These are phyloP conservation scores for Cercospora canescens DNA, from an alignment of 2,329 filamentous ascomycete genomes.

Conservation along the genomic window DNA sequence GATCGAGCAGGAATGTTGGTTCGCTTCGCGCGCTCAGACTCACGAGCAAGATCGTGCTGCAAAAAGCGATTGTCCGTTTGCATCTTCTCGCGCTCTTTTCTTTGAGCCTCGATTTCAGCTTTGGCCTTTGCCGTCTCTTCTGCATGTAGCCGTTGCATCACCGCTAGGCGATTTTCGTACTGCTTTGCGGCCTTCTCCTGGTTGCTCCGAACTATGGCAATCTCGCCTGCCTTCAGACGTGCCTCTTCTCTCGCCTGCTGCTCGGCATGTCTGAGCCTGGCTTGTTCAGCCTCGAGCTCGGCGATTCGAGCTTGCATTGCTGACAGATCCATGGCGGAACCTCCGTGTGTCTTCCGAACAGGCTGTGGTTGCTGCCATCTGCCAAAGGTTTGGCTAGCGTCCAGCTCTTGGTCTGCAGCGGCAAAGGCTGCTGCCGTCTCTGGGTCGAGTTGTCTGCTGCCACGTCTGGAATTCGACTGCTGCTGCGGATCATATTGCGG, in stretches of 20 bases:
- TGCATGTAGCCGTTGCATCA: constrained; percentile 62
- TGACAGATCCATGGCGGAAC: constrained; percentile 25
- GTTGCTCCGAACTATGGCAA: constrained; percentile 72
- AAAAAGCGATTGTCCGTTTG: constrained; percentile 72
- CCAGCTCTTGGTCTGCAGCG: constrained; percentile 35
- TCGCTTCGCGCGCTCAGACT: constrained; percentile 55
- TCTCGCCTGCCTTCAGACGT: constrained; percentile 68
- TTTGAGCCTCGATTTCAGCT: constrained; percentile 63
- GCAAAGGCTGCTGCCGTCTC: constrained; percentile 36
- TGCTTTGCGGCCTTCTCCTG: constrained; percentile 62
- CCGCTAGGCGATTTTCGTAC: constrained; percentile 62
- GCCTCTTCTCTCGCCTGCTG: constrained; percentile 50
- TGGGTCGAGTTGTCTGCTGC: constrained; percentile 21
- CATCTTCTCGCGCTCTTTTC: constrained; percentile 64
- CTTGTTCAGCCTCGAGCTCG: constrained; percentile 48
- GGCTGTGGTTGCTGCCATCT: constrained; percentile 26
- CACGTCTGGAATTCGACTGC: constrained; percentile 10
- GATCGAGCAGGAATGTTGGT: constrained; percentile 26
- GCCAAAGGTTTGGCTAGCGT: constrained; percentile 25
- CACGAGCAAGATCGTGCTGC: constrained; percentile 69
- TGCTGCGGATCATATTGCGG: constrained; percentile 8
- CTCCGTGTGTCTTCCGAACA: background rate
- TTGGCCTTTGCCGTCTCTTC: constrained; percentile 66
- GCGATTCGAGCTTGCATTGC: constrained; percentile 46
- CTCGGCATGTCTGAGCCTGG: constrained; percentile 40